These are phyloP conservation scores for Neoscytalidium dimidiatum DNA, from an alignment of 2,329 filamentous ascomycete genomes.

Conservation along the genomic window DNA sequence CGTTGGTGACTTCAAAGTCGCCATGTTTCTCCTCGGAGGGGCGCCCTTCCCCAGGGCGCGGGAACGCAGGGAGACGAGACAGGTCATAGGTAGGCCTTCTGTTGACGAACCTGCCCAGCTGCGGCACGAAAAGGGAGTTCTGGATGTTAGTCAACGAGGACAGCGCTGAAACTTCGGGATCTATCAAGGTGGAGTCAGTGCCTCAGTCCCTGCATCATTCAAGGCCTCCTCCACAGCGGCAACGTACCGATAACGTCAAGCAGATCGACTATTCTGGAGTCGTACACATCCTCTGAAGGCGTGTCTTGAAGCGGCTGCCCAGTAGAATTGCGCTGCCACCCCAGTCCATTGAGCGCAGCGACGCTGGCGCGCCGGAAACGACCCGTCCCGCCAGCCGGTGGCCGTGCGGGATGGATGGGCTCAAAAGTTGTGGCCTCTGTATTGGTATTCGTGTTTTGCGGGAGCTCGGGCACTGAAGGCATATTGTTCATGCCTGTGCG, in stretches of 20 bases:
- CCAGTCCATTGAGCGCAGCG: conserved; percentile 6
- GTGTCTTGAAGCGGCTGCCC: background rate
- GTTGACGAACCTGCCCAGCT: conserved; percentile 75
- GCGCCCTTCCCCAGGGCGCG: background rate
- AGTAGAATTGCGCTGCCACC: background rate
- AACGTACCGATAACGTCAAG: conserved; percentile 67
- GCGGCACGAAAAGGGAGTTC: conserved; percentile 84
- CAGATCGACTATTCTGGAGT: conserved; percentile 64
- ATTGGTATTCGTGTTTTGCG: background rate
- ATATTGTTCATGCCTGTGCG: conserved; percentile 13
- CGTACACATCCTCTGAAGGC: conserved; percentile 49
- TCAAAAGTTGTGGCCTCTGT: background rate
- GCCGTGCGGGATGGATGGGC: background rate
- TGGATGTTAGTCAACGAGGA: conserved; percentile 87
- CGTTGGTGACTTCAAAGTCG: background rate
- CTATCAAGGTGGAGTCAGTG: conserved; percentile 43
- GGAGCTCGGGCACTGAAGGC: conserved; percentile 17
- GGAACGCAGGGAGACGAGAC: conserved; percentile 28
- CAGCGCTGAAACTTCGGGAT: conserved; percentile 80
- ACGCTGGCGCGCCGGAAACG: conserved; percentile 10
- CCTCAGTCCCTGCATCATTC: conserved; percentile 21
- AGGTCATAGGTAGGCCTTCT: conserved; percentile 77
- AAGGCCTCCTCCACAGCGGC: conserved; percentile 24
- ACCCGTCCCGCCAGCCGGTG: background rate
- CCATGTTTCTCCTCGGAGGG: background rate